Evolutionary conservation across 495 filamentous ascomycete genomes (phyloP).

Genomic region (Aspergillus ostianus): DNA sequence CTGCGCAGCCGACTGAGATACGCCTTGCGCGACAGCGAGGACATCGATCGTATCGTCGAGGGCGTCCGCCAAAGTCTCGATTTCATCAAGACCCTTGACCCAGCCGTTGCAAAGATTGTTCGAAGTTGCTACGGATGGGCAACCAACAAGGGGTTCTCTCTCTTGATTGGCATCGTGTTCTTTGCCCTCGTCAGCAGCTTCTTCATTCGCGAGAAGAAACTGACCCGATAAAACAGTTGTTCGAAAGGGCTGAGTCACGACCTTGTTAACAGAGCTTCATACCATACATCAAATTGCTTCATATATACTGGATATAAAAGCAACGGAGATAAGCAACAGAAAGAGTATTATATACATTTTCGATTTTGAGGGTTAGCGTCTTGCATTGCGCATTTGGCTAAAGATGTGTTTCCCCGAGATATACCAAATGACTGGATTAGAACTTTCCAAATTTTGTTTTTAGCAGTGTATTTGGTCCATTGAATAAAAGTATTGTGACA

Average conservation of each 20-base stretch:
- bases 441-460: too few relatives aligned
- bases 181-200: slow-evolving; percentile 47
- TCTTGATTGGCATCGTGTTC: slow-evolving; percentile 43
- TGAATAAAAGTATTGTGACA: too few relatives aligned
- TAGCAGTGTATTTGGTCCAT: too few relatives aligned
- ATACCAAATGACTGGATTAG: too few relatives aligned
- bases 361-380: neutral
- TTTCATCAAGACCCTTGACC: slow-evolving; percentile 66
- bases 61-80: slow-evolving; percentile 71
- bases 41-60: slow-evolving; percentile 68
- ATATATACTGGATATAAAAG: neutral
- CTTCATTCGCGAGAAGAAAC: slow-evolving; percentile 44
- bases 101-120: slow-evolving; percentile 59
- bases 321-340: neutral
- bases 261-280: neutral
- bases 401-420: too few relatives aligned
- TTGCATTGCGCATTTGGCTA: too few relatives aligned
- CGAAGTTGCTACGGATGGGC: slow-evolving; percentile 63
- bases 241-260: neutral
- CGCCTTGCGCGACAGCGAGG: slow-evolving; percentile 52
- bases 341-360: neutral
- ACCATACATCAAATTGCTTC: neutral
- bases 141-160: slow-evolving; percentile 46
- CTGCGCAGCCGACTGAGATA: slow-evolving; percentile 58
- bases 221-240: slow-evolving; percentile 26